Evolutionary conservation across 2,329 filamentous ascomycete species (phyloP).

Genomic region (Aspergillus pseudotamarii): DNA sequence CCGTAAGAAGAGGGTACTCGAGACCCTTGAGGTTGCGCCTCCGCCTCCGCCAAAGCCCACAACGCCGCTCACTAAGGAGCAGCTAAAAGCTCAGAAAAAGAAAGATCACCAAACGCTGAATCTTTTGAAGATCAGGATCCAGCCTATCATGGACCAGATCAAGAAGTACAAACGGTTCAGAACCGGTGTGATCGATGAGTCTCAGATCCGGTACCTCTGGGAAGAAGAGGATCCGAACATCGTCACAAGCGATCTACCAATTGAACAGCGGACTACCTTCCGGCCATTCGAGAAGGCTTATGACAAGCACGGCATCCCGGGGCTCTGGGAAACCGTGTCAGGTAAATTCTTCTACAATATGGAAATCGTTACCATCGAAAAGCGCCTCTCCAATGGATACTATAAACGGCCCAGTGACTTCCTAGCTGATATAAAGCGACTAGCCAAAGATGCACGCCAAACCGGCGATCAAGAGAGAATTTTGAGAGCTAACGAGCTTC

Average conservation of each 20-base stretch:
- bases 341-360: conserved; percentile 94
- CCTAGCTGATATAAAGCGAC: conserved; percentile 78
- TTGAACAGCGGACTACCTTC: conserved; percentile 59
- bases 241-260: conserved; percentile 62
- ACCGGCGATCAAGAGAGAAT: conserved; percentile 81
- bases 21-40: conserved; percentile 74
- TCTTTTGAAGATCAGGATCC: conserved; percentile 81
- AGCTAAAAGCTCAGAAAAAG: conserved; percentile 78
- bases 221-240: conserved; percentile 76
- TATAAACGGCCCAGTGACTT: conserved; percentile 92
- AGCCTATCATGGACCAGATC: conserved; percentile 97
- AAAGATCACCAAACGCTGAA: conserved; percentile 84
- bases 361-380: conserved; percentile 89
- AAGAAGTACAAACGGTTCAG: conserved; percentile 92
- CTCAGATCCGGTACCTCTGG: conserved; percentile 77
- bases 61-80: conserved; percentile 70
- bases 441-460: conserved; percentile 82
- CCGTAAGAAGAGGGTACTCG: conserved; percentile 82
- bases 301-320: conserved; percentile 77
- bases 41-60: conserved; percentile 66
- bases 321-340: conserved; percentile 72
- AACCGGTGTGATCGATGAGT: conserved; percentile 73
- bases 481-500: conserved; percentile 86
- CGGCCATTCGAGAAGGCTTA: conserved; percentile 79
- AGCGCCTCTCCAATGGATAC: conserved; percentile 93